phyloP scores from a whole-genome alignment of 345 rosid species.

The Citrus trifoliata region DNA sequence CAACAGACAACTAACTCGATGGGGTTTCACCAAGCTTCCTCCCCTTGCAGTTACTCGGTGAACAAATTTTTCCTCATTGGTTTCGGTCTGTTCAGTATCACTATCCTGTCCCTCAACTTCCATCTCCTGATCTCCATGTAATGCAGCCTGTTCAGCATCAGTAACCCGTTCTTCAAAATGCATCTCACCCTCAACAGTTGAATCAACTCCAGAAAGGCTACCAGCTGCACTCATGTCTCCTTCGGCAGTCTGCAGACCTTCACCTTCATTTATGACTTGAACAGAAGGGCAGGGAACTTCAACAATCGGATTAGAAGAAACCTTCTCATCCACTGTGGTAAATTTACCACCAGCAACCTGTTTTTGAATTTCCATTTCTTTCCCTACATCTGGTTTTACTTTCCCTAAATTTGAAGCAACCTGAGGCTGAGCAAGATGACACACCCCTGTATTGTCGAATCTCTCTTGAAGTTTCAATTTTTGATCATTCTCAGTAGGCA shows the following conservation, averaged over 20 bases:
- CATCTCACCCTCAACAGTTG: slow-evolving; percentile 15
- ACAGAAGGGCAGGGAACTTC: not conserved
- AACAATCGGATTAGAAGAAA: not conserved
- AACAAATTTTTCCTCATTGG: slow-evolving; percentile 20
- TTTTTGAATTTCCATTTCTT: slow-evolving; percentile 11
- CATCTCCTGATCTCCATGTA: slow-evolving; percentile 32
- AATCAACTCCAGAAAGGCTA: slow-evolving; percentile 8
- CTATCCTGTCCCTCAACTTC: slow-evolving; percentile 37
- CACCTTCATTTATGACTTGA: slow-evolving; percentile 14
- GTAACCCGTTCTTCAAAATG: slow-evolving; percentile 22
- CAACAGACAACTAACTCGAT: slow-evolving; percentile 41
- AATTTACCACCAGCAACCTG: slow-evolving; percentile 15
- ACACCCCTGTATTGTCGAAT: not conserved
- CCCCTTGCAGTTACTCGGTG: slow-evolving; percentile 8
- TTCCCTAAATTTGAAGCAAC: slow-evolving; percentile 11
- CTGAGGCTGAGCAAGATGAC: not conserved
- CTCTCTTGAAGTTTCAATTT: not conserved
- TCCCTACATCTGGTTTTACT: slow-evolving; percentile 11
- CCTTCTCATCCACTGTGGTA: slow-evolving; percentile 2
- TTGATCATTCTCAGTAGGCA: slow-evolving; percentile 4
- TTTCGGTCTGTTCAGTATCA: slow-evolving; percentile 24
- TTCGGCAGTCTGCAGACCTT: not conserved
- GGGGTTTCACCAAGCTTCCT: slow-evolving; percentile 24
- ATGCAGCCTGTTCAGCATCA: slow-evolving; percentile 27
- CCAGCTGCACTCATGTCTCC: not conserved